Base-by-base conservation (phyloP, 306 rosid species). In the Phaseolus lunatus region DNA sequence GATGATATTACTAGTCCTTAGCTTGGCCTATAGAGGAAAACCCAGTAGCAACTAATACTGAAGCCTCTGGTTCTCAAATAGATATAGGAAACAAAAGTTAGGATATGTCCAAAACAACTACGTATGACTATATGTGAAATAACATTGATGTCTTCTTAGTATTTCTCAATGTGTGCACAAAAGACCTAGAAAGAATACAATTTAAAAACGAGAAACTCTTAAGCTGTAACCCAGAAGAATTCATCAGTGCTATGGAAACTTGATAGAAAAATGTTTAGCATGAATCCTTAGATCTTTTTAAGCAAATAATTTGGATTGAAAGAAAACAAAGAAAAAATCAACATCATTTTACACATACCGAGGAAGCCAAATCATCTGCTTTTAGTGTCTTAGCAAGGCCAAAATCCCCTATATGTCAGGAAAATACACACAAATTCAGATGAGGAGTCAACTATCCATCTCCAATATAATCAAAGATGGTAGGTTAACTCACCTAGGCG, bases 381-480 rank as follows among this genome's bases (percentile, higher is more conserved):
- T 93, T 96, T 77, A 96, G 85, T 50, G 99, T 96, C 87, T 96
- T 96, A 48, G 99, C 99, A 27, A 96, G 97, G 77, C 99, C 99
- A 77, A 96, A 96, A 79, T 96, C 98, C 67, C 99, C 99, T 96
- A 53, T 7, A 83, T 39, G 70, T 33, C 77, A 78, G 53, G 67
- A 70, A 76, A 73, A 31, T 76, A 80, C 75, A 70, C 81, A 75
- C 31, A 63, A 50, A 58, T 53, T 82, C 77, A 86, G 63, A 26
- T 33, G 58, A 73, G 75, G 54, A 70, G 27, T 22, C 24, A 81
- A 44, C 43, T 47, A 29, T 54, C 44, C 63, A 76, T 67, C 57
- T 18, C 18, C 54, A 37, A 81, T 24, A 23, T 43, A 74, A 65
- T 12, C 76, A 80, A 80, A 71, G 47, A 70, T 26, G 52, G 27